A percentile compares a stretch with the other conserved stretches of the same genome.
phyloP scores from a whole-genome alignment of 2,329 filamentous ascomycete species.

The Paecilomyces fulvus region DNA sequence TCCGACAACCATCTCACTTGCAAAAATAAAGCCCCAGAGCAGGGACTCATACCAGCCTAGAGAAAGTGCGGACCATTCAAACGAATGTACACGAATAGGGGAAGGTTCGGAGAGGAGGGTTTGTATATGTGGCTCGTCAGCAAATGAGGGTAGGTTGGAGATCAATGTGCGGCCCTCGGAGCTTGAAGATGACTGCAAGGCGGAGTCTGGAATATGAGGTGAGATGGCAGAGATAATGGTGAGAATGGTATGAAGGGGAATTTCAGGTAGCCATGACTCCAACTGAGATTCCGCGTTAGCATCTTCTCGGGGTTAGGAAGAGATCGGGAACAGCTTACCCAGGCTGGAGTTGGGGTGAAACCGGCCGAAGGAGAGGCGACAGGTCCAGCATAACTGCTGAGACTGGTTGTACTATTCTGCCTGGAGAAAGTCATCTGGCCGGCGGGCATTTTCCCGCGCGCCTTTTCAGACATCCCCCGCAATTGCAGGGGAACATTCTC shows the following conservation, averaged over 20 bases:
- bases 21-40: conserved; percentile 88
- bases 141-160: conserved; percentile 34
- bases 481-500: conserved; percentile 76
- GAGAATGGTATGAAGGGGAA: conserved; percentile 80
- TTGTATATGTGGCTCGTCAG: conserved; percentile 50
- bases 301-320: neutral
- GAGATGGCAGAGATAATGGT: conserved; percentile 59
- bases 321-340: conserved; percentile 42
- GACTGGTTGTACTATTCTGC: conserved; percentile 79
- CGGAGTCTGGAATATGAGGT: conserved; percentile 43
- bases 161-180: conserved; percentile 35
- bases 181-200: conserved; percentile 31
- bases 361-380: conserved; percentile 44
- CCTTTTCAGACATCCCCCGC: conserved; percentile 93
- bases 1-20: conserved; percentile 68
- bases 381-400: conserved; percentile 56
- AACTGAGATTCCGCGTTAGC: conserved; percentile 46
- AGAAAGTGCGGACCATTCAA: conserved; percentile 86
- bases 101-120: conserved; percentile 62
- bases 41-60: conserved; percentile 94
- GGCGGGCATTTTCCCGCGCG: conserved; percentile 88
- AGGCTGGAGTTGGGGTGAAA: conserved; percentile 72
- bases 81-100: conserved; percentile 71
- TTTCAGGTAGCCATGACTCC: conserved; percentile 84
- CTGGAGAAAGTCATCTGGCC: conserved; percentile 74